Evolutionary conservation across 257 asterid species (phyloP).

Genomic region (Solanum ossicruentum): DNA sequence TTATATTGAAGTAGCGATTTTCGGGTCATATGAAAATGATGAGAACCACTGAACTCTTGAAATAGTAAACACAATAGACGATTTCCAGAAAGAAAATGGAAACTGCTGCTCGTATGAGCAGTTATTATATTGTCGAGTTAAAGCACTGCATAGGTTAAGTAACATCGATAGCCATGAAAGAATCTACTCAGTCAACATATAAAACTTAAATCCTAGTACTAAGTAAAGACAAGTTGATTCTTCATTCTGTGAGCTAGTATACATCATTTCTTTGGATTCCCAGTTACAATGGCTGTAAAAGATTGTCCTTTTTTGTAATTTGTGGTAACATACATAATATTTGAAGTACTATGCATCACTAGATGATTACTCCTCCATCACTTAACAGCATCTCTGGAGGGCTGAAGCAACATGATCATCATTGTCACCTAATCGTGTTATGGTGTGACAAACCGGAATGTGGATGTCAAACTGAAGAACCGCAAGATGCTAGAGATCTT

Average conservation of each 20-base stretch:
- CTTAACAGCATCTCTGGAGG: not conserved
- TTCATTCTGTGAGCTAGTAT: not conserved
- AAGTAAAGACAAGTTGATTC: not conserved
- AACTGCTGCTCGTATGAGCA: not conserved
- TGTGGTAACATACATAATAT: not conserved
- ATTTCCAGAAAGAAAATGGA: not conserved
- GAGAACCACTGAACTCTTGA: not conserved
- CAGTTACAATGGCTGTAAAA: not conserved
- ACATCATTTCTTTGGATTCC: not conserved
- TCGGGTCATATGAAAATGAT: not conserved
- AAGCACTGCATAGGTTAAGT: not conserved
- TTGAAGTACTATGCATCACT: not conserved
- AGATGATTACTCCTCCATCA: not conserved
- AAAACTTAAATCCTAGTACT: not conserved
- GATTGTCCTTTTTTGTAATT: not conserved
- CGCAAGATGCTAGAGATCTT: conserved; percentile 1
- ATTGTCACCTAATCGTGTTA: not conserved
- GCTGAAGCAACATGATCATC: not conserved
- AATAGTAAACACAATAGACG: not conserved
- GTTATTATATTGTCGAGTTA: not conserved
- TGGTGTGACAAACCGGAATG: not conserved
- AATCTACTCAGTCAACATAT: not conserved
- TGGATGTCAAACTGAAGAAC: conserved; percentile 6
- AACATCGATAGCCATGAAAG: not conserved
- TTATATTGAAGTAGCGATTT: not conserved